Base-by-base conservation (phyloP, 768 basidiomycete species). In the Phallus indusiatus region DNA sequence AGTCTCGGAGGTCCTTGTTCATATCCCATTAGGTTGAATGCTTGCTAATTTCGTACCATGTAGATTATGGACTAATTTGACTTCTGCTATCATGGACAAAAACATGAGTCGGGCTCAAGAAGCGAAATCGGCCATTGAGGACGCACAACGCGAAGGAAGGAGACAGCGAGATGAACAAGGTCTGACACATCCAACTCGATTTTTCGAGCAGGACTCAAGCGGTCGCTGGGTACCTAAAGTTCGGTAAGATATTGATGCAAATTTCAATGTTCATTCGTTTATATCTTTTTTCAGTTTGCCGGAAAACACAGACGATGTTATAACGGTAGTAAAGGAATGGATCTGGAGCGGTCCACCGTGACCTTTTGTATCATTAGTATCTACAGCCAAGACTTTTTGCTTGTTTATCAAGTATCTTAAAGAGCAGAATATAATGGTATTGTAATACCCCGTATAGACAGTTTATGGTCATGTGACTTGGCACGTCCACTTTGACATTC, bases 91-190 rank as follows among this genome's bases (percentile, higher is more conserved):
- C 71, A 69, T 78, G 33, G 76, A 76, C 34, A 90, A 87, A 67
- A 93, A 99, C 70, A 95, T 98, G 92, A 91, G 94, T 65, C 85
- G 82, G 11, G 96, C 96, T 21, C 96, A 94, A 4, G 81, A 81
- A 24, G 90, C 92, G 52, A 99, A 99, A 77, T 81, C 82, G 1
- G 78, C 79, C 12, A 90, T 99, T 0, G 96, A 99, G 74, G 93
- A 95, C 63, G 84, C 84, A 22, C 94, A 98, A 73, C 79, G 96
- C 52, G 93, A 96, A 65, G 71, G 80, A 57, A 83, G 90, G 42
- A 82, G 78, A 67, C 73, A 74, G 68, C 77, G 88, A 61, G 94
- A 94, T 60, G 88, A 88, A 66, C 80, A 70, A 18, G 90, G 89
- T 5, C 76, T 81, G 63, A 73, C 73, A 54, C 85, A 88, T 65